A percentile compares a stretch with the other conserved stretches of the same genome.
These are phyloP conservation scores for Beauveria bassiana DNA, from an alignment of 2,329 filamentous ascomycete species.

Conservation along the genomic window DNA sequence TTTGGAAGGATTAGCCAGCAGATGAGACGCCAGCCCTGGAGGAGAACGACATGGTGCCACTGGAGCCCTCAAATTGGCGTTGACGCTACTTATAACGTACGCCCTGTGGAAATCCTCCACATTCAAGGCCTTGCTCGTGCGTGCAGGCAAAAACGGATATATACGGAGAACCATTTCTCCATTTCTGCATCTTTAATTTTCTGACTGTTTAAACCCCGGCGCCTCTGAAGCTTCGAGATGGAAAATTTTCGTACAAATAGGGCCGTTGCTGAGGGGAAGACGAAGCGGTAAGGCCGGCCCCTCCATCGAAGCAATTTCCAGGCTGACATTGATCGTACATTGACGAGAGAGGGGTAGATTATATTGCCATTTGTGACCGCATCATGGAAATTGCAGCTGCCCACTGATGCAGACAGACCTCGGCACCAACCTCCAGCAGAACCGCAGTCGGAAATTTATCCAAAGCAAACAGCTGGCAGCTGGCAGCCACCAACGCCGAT, in stretches of 20 bases:
- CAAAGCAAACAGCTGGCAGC: neutral
- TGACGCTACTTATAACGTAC: neutral
- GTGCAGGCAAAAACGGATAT: neutral
- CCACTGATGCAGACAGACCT: neutral
- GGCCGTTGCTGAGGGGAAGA: neutral
- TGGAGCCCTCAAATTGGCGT: neutral
- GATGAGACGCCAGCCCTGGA: neutral
- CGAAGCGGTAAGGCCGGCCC: slow-evolving; percentile 6
- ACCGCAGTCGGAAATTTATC: neutral
- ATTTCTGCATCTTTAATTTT: neutral
- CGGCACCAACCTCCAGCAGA: neutral
- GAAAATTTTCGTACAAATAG: neutral
- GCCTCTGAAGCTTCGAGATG: neutral
- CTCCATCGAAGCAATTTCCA: neutral
- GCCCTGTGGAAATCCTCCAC: slow-evolving; percentile 9
- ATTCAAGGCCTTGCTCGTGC: neutral
- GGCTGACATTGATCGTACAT: neutral
- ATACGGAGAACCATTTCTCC: neutral
- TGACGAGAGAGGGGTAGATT: neutral
- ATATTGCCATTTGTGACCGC: neutral
- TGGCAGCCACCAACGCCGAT: neutral
- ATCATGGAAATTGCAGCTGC: neutral
- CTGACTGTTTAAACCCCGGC: neutral
- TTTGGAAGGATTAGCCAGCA: neutral
- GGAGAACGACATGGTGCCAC: neutral